Conservation (phyloP, 2,329 filamentous ascomycete genomes). For the Microcyclospora tardicrescens region DNA sequence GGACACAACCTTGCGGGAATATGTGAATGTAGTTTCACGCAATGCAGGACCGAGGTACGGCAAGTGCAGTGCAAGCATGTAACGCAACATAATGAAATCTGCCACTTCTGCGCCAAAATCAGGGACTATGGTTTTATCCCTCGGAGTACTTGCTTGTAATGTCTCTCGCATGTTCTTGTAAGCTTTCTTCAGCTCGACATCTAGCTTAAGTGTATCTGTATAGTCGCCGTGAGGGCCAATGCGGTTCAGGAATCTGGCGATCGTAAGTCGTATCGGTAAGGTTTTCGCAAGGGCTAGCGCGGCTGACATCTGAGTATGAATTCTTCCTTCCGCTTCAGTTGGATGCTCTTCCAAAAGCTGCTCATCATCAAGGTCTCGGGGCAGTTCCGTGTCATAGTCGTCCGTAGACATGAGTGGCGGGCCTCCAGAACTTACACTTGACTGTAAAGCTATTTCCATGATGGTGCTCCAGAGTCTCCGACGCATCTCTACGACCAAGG, state of each 20-base stretch:
- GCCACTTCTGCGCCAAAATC: neutral
- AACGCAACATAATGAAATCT: neutral
- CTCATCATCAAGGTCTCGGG: constrained; percentile 1
- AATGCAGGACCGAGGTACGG: neutral
- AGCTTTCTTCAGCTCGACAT: neutral
- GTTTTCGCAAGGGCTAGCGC: neutral
- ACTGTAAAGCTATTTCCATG: neutral
- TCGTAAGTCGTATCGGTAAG: neutral
- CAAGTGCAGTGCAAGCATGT: constrained; percentile 1
- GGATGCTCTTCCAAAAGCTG: neutral
- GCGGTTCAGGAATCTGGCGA: constrained; percentile 1
- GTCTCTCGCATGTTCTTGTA: neutral
- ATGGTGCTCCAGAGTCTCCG: constrained; percentile 1
- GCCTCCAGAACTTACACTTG: neutral
- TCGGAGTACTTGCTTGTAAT: neutral
- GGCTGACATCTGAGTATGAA: neutral
- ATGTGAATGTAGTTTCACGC: neutral
- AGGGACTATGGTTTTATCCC: neutral
- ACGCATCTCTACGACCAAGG: constrained; percentile 1
- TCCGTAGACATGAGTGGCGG: neutral
- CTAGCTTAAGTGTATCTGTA: neutral
- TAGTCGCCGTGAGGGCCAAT: neutral
- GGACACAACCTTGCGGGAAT: neutral
- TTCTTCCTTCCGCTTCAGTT: neutral
- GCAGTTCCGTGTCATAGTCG: neutral